Conservation (phyloP, 208 protist species). For the Porcisia deanei region DNA sequence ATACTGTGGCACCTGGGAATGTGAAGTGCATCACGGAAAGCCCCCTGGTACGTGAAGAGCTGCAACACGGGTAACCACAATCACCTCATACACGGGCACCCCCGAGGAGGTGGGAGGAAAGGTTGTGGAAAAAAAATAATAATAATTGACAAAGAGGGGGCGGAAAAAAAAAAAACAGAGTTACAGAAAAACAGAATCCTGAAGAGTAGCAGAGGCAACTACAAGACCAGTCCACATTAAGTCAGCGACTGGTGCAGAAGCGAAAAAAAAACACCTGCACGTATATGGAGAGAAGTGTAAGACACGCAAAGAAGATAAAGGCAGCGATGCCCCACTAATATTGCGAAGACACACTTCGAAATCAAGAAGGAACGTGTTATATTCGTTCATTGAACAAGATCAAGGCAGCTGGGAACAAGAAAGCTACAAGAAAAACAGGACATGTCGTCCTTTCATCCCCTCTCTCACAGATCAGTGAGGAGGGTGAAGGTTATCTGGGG, state of each 20-base stretch:
- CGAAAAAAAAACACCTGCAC: not conserved
- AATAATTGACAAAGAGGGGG: conserved; percentile 18
- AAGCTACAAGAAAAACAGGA: not conserved
- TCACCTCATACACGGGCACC: not conserved
- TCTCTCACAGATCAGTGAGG: not conserved
- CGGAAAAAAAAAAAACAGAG: conserved; percentile 17
- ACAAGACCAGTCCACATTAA: not conserved
- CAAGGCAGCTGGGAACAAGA: conserved; percentile 1
- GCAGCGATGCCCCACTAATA: not conserved
- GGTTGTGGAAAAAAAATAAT: not conserved
- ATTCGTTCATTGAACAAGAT: not conserved
- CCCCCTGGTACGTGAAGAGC: not conserved
- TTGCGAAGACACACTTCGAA: not conserved
- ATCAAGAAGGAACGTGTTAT: conserved; percentile 12
- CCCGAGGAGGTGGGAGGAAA: not conserved
- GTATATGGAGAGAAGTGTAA: not conserved
- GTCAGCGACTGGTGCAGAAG: not conserved
- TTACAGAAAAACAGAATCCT: not conserved
- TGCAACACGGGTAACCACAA: not conserved
- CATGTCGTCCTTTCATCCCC: not conserved
- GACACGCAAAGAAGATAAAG: not conserved
- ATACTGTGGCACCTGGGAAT: not conserved
- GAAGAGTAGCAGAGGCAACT: conserved; percentile 6
- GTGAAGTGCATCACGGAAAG: not conserved
- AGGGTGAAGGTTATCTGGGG: not conserved